Percentiles rank a stretch among this genome's conserved stretches.
Conservation (phyloP, 1,139 yeast species). For the Kurtzmaniella quercitrusa region DNA sequence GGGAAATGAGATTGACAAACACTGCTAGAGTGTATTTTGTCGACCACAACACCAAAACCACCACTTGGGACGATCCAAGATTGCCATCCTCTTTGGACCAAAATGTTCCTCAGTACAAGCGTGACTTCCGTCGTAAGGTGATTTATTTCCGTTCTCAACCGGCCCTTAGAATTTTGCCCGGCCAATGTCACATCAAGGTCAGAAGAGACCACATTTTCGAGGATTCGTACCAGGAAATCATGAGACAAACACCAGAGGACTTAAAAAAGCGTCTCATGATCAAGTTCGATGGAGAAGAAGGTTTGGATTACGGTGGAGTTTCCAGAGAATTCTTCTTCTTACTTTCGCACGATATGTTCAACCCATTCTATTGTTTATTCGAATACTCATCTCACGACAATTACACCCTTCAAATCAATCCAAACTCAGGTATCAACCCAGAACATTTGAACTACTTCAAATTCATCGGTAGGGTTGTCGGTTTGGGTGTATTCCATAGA, state of each 20-base stretch:
- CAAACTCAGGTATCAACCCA: constrained; percentile 96
- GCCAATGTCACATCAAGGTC: constrained; percentile 97
- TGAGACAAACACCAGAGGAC: constrained; percentile 98
- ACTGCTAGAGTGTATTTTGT: constrained; percentile 98
- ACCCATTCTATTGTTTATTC: constrained; percentile 94
- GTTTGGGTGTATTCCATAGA: constrained; percentile 96
- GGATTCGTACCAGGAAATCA: constrained; percentile 95
- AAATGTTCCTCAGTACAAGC: constrained; percentile 97
- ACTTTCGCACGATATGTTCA: constrained; percentile 96
- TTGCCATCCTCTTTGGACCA: constrained; percentile 95
- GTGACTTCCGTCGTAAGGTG: constrained; percentile 96
- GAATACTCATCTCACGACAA: constrained; percentile 98
- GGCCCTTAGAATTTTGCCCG: constrained; percentile 92
- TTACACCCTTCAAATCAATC: constrained; percentile 94
- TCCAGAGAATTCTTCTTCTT: constrained; percentile 96
- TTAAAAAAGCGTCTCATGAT: constrained; percentile 96
- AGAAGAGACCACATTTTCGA: constrained; percentile 95
- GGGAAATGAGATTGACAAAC: constrained; percentile 99
- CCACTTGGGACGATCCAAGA: constrained; percentile 99
- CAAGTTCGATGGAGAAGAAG: constrained; percentile 98
- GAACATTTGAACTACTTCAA: constrained; percentile 97
- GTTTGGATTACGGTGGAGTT: constrained; percentile 98
- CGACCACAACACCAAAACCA: constrained; percentile 97
- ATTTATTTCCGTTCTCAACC: constrained; percentile 98
- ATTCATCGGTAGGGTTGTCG: constrained; percentile 97